A percentile compares a stretch with the other conserved stretches of the same genome.
Evolutionary conservation across 1,284 basidiomycete species (phyloP).

Genomic region (Ceratobasidium sp.): DNA sequence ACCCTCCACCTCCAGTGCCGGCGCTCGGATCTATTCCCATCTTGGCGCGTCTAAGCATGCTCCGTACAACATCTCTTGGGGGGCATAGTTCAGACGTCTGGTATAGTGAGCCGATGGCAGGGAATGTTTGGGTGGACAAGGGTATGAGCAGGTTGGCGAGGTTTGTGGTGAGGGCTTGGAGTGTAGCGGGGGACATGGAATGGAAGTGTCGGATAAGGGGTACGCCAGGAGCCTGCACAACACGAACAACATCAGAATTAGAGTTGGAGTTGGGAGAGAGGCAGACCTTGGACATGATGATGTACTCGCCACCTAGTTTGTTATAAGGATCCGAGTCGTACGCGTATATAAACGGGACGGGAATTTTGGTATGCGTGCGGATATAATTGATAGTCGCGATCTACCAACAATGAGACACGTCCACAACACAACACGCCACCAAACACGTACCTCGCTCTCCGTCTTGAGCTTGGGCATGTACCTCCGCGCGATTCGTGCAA

Average conservation of each 20-base stretch:
- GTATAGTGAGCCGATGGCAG: conserved; percentile 78
- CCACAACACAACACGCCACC: not conserved
- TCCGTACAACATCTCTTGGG: conserved; percentile 17
- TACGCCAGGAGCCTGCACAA: conserved; percentile 72
- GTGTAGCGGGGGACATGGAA: conserved; percentile 69
- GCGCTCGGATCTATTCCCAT: conserved; percentile 13
- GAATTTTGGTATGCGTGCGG: conserved; percentile 72
- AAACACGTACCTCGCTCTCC: conserved; percentile 69
- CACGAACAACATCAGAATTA: not conserved
- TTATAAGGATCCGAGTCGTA: conserved; percentile 86
- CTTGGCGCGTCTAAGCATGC: conserved; percentile 12
- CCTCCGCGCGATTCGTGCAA: conserved; percentile 80
- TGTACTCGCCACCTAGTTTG: conserved; percentile 82
- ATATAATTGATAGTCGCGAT: conserved; percentile 83
- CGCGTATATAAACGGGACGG: conserved; percentile 77
- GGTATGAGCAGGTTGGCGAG: conserved; percentile 74
- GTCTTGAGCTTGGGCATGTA: conserved; percentile 87
- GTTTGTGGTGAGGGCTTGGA: conserved; percentile 73
- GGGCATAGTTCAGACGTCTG: conserved; percentile 49
- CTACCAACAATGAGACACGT: conserved; percentile 40
- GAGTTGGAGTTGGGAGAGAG: conserved; percentile 7
- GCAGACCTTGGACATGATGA: conserved; percentile 83
- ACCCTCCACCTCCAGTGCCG: not conserved
- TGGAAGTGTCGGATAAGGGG: conserved; percentile 76
- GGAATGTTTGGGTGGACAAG: conserved; percentile 79